Evolutionary conservation across 805 yeast species (phyloP), one percentile per base, ranked within the genome.

Genomic region (Candida vaughaniae): DNA sequence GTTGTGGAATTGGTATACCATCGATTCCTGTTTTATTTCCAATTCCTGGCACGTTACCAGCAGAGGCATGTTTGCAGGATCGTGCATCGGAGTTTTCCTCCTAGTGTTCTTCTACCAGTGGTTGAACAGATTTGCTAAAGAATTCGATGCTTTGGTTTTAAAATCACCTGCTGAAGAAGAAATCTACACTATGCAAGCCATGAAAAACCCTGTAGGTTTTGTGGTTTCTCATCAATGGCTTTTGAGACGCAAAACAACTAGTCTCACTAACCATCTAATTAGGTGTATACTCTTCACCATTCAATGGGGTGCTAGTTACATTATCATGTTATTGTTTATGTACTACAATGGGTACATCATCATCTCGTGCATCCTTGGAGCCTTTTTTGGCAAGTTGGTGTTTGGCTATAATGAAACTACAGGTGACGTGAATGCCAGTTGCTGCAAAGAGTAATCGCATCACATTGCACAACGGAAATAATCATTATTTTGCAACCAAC

Each of bases 1-100:
- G 88, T 56, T 78, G 42, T 82, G 88, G 87, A 82, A 82, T 54
- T 82, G 88, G 87, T 65, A 78, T 47, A 79, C 85, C 0, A 67
- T 80, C 19, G 80, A 82, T 46, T 62, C 81, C 4, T 82, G 87
- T 53, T 82, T 82, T 51, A 66, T 82, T 42, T 70, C 85, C 6
- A 63, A 56, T 30, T 60, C 80, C 20, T 82, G 89, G 89, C 85
- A 77, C 41, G 76, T 78, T 30, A 66, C 58, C 11, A 63, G 79
- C 2, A 64, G 62, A 38, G 82, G 81, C 1, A 78, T 69, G 58
- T 82, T 82, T 61, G 87, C 85, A 3, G 87, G 86, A n/a, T 70
- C 85, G 1, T 82, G 88, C 58, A 65, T 82, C 20, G 87, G 87
- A n/a, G 76, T 78, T 7, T 75, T 80, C 52, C 60, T 75, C 19